phyloP scores from a whole-genome alignment of 192 early-diverging fungal species.

The Podila horticola region DNA sequence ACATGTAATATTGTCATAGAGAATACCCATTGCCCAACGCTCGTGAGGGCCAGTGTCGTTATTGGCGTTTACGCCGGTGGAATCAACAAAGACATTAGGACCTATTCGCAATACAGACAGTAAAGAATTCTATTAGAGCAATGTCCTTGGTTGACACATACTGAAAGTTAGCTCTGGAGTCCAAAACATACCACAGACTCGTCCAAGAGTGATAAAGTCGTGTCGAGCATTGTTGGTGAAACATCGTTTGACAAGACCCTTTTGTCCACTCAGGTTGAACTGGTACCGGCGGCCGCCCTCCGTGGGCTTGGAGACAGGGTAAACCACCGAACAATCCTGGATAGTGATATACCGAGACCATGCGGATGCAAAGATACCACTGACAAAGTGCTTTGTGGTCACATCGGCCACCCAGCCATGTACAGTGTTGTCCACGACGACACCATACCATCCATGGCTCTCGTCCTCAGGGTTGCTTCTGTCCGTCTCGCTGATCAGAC shows the following conservation, averaged over 20 bases:
- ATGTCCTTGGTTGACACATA: too few species aligned
- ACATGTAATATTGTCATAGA: slow-evolving; percentile 45
- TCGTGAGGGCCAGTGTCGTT: slow-evolving; percentile 49
- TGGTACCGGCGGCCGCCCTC: slow-evolving; percentile 51
- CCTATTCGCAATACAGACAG: background rate
- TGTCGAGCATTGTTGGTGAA: slow-evolving; percentile 41
- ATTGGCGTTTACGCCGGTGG: slow-evolving; percentile 38
- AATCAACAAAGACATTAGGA: slow-evolving; percentile 46
- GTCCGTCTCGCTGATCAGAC: slow-evolving; percentile 24
- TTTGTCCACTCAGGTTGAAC: slow-evolving; percentile 48
- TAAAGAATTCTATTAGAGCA: background rate
- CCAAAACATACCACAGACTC: slow-evolving; percentile 29
- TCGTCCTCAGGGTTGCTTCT: slow-evolving; percentile 32
- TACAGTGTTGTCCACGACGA: slow-evolving; percentile 30
- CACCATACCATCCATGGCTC: slow-evolving; percentile 44
- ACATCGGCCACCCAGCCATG: slow-evolving; percentile 48
- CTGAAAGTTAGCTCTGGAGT: too few species aligned
- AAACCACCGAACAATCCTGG: slow-evolving; percentile 43
- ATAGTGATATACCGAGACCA: slow-evolving; percentile 47
- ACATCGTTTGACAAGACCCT: slow-evolving; percentile 48
- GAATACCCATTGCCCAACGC: slow-evolving; percentile 43
- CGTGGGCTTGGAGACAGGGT: slow-evolving; percentile 38
- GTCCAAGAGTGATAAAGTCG: slow-evolving; percentile 40
- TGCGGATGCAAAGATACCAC: slow-evolving; percentile 29
- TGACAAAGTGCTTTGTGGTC: slow-evolving; percentile 36